These are phyloP conservation scores for Geosmithia morbida DNA, from an alignment of 2,329 filamentous ascomycete genomes.

Conservation along the genomic window DNA sequence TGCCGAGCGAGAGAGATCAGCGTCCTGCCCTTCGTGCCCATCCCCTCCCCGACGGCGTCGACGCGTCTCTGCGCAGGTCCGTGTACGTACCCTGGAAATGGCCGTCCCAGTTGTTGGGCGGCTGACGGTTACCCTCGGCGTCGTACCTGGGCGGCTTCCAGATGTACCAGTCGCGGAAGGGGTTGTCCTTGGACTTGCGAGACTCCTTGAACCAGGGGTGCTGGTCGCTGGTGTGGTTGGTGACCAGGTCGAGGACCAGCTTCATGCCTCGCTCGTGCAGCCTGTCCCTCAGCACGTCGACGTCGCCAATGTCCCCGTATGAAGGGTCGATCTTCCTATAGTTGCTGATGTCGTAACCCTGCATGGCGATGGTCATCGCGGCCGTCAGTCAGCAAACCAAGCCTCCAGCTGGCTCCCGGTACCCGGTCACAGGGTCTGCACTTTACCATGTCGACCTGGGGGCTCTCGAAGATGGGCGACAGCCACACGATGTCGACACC, in stretches of 20 bases:
- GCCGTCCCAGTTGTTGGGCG: constrained; percentile 44
- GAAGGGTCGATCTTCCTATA: constrained; percentile 50
- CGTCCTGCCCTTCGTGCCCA: neutral
- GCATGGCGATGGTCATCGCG: too few relatives aligned
- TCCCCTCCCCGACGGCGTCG: too few relatives aligned
- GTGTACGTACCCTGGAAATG: constrained; percentile 21
- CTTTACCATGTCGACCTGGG: constrained; percentile 49
- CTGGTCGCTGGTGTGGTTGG: constrained; percentile 53
- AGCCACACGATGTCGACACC: constrained; percentile 46
- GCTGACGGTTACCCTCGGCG: constrained; percentile 37
- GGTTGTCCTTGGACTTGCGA: constrained; percentile 34
- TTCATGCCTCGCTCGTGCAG: constrained; percentile 52
- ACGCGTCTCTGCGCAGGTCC: neutral
- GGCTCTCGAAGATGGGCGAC: constrained; percentile 31
- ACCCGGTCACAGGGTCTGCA: too few relatives aligned
- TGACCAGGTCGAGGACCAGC: constrained; percentile 57
- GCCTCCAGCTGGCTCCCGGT: neutral
- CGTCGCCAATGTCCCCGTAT: constrained; percentile 54
- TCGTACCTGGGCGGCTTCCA: constrained; percentile 48
- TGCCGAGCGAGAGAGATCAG: too few relatives aligned
- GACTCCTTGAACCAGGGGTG: constrained; percentile 45
- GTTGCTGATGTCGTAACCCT: constrained; percentile 57
- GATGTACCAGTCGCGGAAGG: constrained; percentile 48
- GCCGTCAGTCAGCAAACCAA: neutral
- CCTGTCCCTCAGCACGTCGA: constrained; percentile 46